Percentiles rank a stretch among this genome's conserved stretches.
Conservation (phyloP, 768 basidiomycete genomes). For the Dentipellis fragilis region DNA sequence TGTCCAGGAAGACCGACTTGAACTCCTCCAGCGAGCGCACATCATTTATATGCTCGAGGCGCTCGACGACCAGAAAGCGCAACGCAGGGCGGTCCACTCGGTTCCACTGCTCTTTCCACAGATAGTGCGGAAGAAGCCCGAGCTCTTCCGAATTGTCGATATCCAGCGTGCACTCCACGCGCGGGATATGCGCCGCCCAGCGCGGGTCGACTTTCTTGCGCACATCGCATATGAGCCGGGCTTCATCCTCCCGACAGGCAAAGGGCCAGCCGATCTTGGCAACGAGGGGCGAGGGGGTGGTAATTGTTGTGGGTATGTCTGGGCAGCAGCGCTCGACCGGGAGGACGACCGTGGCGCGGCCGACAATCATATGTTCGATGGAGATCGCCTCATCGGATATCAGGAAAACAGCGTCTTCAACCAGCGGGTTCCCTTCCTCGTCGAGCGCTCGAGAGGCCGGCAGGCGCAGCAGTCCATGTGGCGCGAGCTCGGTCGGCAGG, state of each 20-base stretch:
- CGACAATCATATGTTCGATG: background rate
- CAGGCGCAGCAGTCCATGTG: too few species aligned
- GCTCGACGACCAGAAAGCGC: background rate
- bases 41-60: background rate
- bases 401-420: background rate
- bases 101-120: too few species aligned
- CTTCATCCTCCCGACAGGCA: background rate
- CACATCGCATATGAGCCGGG: background rate
- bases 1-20: background rate
- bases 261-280: background rate
- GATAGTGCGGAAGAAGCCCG: too few species aligned
- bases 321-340: background rate
- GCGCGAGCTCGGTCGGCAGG: background rate
- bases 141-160: background rate
- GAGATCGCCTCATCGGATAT: background rate
- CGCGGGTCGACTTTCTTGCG: background rate
- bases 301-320: too few species aligned
- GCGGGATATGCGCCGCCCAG: background rate
- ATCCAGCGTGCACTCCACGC: background rate
- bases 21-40: background rate
- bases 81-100: background rate
- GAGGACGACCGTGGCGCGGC: background rate
- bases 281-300: background rate
- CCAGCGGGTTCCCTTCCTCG: background rate
- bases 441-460: too few species aligned